phyloP scores from a whole-genome alignment of 768 basidiomycete genomes.

The Serendipita sp. region DNA sequence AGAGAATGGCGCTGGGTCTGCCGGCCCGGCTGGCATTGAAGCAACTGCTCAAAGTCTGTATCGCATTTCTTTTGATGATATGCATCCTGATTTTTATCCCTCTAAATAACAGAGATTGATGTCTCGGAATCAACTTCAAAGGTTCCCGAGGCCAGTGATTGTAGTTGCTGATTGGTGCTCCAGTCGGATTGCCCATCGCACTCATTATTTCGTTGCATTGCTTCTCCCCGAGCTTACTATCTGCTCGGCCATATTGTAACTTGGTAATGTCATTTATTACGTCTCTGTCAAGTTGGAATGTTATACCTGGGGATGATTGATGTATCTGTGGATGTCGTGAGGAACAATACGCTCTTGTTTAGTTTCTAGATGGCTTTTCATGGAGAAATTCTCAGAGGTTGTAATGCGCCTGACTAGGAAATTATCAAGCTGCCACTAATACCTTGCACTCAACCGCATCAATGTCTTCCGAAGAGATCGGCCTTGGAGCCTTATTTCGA shows the following conservation, averaged over 20 bases:
- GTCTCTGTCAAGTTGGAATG: no score
- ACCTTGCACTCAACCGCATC: neutral
- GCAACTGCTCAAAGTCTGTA: constrained; percentile 19
- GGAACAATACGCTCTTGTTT: no score
- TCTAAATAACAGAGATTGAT: constrained; percentile 1
- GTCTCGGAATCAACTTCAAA: neutral
- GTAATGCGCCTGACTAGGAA: no score
- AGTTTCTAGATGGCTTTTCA: no score
- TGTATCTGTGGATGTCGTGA: no score
- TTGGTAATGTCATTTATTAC: no score
- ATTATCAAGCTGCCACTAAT: neutral
- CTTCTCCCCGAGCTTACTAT: no score
- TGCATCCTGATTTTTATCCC: neutral
- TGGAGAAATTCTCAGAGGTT: no score
- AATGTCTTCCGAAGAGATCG: neutral
- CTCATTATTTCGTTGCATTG: no score
- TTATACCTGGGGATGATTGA: no score
- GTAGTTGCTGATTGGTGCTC: neutral
- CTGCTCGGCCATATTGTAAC: no score
- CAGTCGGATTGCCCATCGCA: no score
- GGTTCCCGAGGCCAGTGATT: neutral
- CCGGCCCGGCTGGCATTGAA: neutral
- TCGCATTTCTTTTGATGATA: neutral
- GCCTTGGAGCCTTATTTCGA: neutral
- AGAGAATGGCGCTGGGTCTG: constrained; percentile 48